phyloP scores from a whole-genome alignment of 2,329 filamentous ascomycete species.

The Penicillium sp. region DNA sequence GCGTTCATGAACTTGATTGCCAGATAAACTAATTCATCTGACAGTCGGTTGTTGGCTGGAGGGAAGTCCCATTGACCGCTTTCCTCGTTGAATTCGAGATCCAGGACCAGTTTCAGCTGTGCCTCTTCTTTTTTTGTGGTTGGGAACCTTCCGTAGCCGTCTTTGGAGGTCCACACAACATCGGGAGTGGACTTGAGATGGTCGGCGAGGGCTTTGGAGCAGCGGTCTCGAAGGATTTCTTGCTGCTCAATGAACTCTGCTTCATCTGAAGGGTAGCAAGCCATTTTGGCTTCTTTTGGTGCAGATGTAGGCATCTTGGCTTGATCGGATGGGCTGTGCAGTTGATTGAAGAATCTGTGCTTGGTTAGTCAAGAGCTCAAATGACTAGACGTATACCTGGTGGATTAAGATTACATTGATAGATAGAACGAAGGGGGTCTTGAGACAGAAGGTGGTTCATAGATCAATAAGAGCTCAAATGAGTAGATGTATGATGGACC shows the following conservation, averaged over 20 bases:
- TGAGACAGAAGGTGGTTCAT: too few species aligned
- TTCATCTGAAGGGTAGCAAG: neutral
- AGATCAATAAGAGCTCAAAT: too few species aligned
- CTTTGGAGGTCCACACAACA: neutral
- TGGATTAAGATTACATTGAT: neutral
- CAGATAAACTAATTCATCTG: slow-evolving; percentile 20
- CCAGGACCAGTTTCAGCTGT: slow-evolving; percentile 4
- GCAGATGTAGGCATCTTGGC: neutral
- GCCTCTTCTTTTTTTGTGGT: neutral
- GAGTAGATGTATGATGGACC: too few species aligned
- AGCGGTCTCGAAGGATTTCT: neutral
- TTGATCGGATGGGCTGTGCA: neutral
- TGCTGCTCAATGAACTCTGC: neutral
- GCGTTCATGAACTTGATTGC: slow-evolving; percentile 11
- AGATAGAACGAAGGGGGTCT: too few species aligned
- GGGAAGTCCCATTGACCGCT: slow-evolving; percentile 8
- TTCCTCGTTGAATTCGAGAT: neutral
- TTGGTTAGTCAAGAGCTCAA: neutral
- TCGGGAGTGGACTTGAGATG: neutral
- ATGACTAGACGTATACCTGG: neutral
- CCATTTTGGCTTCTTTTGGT: neutral
- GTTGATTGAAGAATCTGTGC: neutral
- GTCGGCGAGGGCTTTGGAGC: neutral
- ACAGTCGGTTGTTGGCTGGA: slow-evolving; percentile 14
- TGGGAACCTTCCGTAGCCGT: neutral